Conservation (phyloP, 306 rosid species). For the Luffa acutangula region DNA sequence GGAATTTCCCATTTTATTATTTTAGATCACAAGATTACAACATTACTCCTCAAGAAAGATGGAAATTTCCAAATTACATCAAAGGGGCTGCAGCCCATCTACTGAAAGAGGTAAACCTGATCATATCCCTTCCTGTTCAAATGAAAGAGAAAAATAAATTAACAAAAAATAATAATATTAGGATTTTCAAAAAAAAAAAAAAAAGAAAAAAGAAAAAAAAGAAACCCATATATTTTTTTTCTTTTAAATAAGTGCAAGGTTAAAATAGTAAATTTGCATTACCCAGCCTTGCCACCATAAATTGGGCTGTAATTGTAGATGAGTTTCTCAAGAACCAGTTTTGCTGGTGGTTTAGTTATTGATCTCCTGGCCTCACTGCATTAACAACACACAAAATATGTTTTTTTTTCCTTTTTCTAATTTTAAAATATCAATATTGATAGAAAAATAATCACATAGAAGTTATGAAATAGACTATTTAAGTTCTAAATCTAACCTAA, state of each 20-base stretch:
- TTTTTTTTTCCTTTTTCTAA: too few relatives aligned
- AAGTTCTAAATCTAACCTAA: slow-evolving; percentile 47
- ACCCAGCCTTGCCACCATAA: slow-evolving; percentile 74
- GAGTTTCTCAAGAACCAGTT: slow-evolving; percentile 48
- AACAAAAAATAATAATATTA: neutral
- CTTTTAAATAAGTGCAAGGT: too few relatives aligned
- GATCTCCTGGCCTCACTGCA: slow-evolving; percentile 87
- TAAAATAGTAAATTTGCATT: slow-evolving; percentile 9
- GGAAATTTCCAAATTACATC: neutral
- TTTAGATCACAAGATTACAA: neutral
- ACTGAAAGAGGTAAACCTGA: slow-evolving; percentile 61
- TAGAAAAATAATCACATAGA: too few relatives aligned
- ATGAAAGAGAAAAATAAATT: neutral
- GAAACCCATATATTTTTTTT: too few relatives aligned
- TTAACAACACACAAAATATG: neutral
- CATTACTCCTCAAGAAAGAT: neutral
- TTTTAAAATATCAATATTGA: neutral
- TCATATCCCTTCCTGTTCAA: slow-evolving; percentile 60
- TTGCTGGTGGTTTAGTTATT: slow-evolving; percentile 35
- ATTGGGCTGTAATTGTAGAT: slow-evolving; percentile 77
- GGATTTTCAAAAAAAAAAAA: too few relatives aligned
- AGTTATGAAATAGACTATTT: too few relatives aligned
- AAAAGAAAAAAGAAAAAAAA: too few relatives aligned
- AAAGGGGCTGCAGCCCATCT: neutral
- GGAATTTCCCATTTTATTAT: neutral